Base-by-base conservation (phyloP, 768 basidiomycete genomes). In the Termitomyces sp. region DNA sequence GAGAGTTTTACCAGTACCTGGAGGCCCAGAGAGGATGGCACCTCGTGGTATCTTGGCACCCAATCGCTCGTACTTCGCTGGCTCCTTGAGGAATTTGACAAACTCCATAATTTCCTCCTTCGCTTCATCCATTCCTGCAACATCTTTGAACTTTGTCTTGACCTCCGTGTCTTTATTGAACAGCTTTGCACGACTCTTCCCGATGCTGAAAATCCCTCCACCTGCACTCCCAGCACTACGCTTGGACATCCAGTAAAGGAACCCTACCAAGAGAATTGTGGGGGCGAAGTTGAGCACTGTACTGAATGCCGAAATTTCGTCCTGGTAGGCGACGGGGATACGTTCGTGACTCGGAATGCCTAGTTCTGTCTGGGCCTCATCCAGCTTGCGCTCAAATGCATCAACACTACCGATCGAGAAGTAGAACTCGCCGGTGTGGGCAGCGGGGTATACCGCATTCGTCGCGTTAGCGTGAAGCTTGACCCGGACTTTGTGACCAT, bases 21-120 rank as follows among this genome's bases (percentile, higher is more conserved):
- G 97, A 56, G 94, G 94, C 32, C 94, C 94, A 36, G 94, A 96
- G 43, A 97, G 78, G 70, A 97, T 94, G 32, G 94, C 94, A 50
- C 94, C 94, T 36, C 94, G 89, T 48, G 94, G 94, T 60, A 98
- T 98, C 76, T 98, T 98, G 56, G 97, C 97, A 56, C 97, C 97
- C 38, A 99, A 83, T 61, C 86, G 92, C 74, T 98, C 92, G 75
- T 97, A 99, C 69, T 88, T 89, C 29, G 84, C 74, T 12, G 97
- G 97, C 54, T 98, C 90, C 75, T 98, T 98, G 66, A 99, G 77
- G 77, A 99, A 98, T 64, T 97, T 95, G 68, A 99, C 97, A 63
- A 98, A 99, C 69, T 99, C 97, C 92, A 98, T 96, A 63, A 99
- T 96, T 75, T 99, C 97, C 76, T 95, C 91, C 78, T 99, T 99